phyloP scores from a whole-genome alignment of 352 stramenopile species.

The Phytophthora rubi region DNA sequence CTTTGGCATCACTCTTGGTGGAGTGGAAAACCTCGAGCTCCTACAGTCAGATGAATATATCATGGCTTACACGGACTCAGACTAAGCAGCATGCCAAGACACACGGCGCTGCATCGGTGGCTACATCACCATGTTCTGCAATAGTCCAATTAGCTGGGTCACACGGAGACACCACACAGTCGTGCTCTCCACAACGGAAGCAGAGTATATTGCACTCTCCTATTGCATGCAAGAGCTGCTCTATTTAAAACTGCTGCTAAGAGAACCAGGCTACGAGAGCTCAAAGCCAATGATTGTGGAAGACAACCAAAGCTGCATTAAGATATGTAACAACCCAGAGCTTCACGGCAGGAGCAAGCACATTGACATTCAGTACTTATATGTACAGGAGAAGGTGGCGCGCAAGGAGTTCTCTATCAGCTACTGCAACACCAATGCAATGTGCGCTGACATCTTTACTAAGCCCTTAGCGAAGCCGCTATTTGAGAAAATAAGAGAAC shows the following conservation, averaged over 20 bases:
- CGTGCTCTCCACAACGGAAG: too few relatives aligned
- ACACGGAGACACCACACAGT: too few relatives aligned
- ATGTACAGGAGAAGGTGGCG: conserved; percentile 10
- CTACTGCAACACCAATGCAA: conserved; percentile 17
- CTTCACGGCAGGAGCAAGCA: conserved; percentile 11
- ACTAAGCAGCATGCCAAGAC: too few relatives aligned
- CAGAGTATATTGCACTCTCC: conserved; percentile 2
- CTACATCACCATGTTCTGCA: too few relatives aligned
- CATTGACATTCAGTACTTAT: conserved; percentile 18
- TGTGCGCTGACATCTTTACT: conserved; percentile 1
- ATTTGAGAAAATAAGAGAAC: conserved; percentile 8
- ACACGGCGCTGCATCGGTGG: too few relatives aligned
- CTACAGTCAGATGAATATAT: too few relatives aligned
- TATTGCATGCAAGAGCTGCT: conserved; percentile 17
- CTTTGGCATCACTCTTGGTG: too few relatives aligned
- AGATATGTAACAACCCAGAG: neutral
- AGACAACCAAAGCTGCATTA: conserved; percentile 23
- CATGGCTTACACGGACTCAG: too few relatives aligned
- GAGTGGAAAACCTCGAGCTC: too few relatives aligned
- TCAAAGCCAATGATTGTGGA: conserved; percentile 16
- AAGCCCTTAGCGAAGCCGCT: neutral
- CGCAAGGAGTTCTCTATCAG: conserved; percentile 13
- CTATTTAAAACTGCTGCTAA: conserved; percentile 11
- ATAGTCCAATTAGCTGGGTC: too few relatives aligned
- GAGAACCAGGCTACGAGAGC: conserved; percentile 15